phyloP scores from a whole-genome alignment of 2,329 filamentous ascomycete genomes.

The Diplocarpon rosae region DNA sequence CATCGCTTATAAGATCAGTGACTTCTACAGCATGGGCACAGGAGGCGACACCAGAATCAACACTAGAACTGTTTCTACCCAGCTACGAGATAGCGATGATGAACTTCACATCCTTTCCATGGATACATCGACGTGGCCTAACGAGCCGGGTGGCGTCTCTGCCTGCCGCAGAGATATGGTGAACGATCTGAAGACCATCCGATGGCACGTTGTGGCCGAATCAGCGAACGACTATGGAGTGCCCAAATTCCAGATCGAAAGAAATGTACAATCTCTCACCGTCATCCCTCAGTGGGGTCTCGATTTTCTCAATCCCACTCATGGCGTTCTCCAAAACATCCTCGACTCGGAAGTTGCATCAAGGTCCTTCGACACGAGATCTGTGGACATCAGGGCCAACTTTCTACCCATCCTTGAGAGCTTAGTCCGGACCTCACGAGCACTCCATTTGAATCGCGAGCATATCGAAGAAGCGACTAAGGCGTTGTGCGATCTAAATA shows the following conservation, averaged over 20 bases:
- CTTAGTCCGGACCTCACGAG: conserved; percentile 38
- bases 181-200: conserved; percentile 36
- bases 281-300: conserved; percentile 39
- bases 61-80: conserved; percentile 29
- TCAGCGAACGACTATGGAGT: conserved; percentile 38
- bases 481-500: conserved; percentile 20
- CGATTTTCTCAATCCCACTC: conserved; percentile 37
- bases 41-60: conserved; percentile 29
- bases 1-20: conserved; percentile 28
- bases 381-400: conserved; percentile 36
- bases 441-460: conserved; percentile 35
- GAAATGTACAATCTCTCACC: conserved; percentile 37
- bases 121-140: conserved; percentile 22
- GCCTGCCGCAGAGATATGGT: conserved; percentile 40
- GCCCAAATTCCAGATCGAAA: conserved; percentile 6
- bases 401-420: conserved; percentile 41
- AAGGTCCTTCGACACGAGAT: conserved; percentile 3
- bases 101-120: conserved; percentile 32
- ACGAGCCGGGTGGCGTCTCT: conserved; percentile 35
- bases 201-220: conserved; percentile 40
- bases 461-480: conserved; percentile 24
- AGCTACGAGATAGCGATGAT: conserved; percentile 29
- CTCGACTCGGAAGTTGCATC: conserved; percentile 37
- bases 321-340: conserved; percentile 37
- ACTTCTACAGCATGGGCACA: conserved; percentile 30